Conservation (phyloP, 2,329 filamentous ascomycete species). For the Dactylellina sp. region DNA sequence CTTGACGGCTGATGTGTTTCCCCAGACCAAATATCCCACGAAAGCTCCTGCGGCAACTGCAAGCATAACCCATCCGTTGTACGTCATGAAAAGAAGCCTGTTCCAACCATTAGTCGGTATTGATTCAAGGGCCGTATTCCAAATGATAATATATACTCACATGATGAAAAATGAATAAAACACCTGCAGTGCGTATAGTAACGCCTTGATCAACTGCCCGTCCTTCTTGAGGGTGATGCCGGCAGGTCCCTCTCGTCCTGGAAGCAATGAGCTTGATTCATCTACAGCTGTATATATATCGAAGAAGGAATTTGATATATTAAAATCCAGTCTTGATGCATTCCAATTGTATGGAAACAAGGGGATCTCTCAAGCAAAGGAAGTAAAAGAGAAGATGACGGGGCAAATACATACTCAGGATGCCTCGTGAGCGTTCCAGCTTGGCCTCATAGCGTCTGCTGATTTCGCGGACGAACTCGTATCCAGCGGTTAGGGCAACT, state of each 20-base stretch:
- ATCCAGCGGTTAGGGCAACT: constrained; percentile 85
- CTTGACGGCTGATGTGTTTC: constrained; percentile 77
- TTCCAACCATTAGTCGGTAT: background rate
- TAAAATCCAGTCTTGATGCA: constrained; percentile 26
- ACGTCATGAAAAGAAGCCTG: constrained; percentile 99
- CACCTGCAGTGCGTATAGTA: constrained; percentile 89
- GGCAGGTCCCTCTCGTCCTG: constrained; percentile 56
- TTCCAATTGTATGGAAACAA: constrained; percentile 30
- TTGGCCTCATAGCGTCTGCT: constrained; percentile 80
- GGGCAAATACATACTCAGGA: constrained; percentile 28
- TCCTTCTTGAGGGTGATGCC: constrained; percentile 67
- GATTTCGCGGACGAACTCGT: constrained; percentile 84
- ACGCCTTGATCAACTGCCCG: constrained; percentile 81
- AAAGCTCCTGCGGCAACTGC: constrained; percentile 89
- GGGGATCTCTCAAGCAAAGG: constrained; percentile 36
- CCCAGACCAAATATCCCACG: constrained; percentile 83
- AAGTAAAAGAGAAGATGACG: constrained; percentile 27
- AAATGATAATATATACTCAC: constrained; percentile 71
- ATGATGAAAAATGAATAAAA: constrained; percentile 99
- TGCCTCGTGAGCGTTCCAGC: constrained; percentile 68
- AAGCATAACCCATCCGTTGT: constrained; percentile 98
- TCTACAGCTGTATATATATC: constrained; percentile 46
- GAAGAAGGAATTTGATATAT: constrained; percentile 1
- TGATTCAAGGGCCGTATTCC: background rate
- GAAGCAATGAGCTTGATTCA: constrained; percentile 72